Base-by-base conservation (phyloP, 192 early-diverging fungal genomes). In the Coemansia sp. region DNA sequence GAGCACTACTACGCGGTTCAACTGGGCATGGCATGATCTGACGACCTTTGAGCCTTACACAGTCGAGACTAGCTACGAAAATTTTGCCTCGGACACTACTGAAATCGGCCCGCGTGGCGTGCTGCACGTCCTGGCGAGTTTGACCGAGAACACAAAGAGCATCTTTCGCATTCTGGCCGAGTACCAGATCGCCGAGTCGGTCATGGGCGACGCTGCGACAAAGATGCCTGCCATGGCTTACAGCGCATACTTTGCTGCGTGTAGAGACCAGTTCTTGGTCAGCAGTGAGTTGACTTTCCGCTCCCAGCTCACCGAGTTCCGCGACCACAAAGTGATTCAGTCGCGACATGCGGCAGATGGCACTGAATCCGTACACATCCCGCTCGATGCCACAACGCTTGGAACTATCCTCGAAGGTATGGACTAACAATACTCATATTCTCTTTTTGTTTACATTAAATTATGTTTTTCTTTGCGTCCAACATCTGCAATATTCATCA, bases 261-360 rank as follows among this genome's bases (percentile, higher is more conserved):
- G 94, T 51, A 83, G 90, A 32, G 93, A 97, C 58, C 84, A 87
- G 63, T 99, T 96, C 67, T 82, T 91, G 48, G 93, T 94, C 58
- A 90, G 87, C 39, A 94, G 86, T 67, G 92, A 93, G 25, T 70
- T 92, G 57, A 93, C 90, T 0, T 94, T 99, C 78, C 89, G 90
- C 66, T 90, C 94, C n/a, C 92, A 94, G 74, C 74, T 99, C 61
- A 93, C 90, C 2, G 97, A 99, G 80, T 97, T 97, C 75, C 82
- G 88, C 32, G 95, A 97, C 84, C 97, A 99, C 76, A 82, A 90
- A 38, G 90, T 98, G 19, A 91, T 98, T 11, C 84, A 87, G 39
- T 85, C 88, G 1, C 68, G 80, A 17, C 80, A 82, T 38, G 80
- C 80, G 3, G 60, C 80, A 0, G 80, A 82, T 27, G 80, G 80